Evolutionary conservation across 1,284 basidiomycete species (phyloP).

Genomic region (Ganoderma leucocontextum): DNA sequence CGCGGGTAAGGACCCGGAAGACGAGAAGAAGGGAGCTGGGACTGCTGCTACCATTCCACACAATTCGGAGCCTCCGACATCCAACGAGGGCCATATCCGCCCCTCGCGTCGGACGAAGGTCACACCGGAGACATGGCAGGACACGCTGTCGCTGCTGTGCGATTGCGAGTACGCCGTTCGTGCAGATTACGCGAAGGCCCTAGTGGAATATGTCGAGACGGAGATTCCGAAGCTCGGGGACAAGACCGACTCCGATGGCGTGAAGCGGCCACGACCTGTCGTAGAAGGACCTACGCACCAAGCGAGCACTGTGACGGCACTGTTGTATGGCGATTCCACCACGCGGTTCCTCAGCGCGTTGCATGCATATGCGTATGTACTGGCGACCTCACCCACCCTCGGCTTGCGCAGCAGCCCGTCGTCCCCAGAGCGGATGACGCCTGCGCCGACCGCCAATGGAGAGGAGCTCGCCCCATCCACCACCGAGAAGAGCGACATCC

Average conservation of each 20-base stretch:
- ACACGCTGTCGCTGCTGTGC: slow-evolving; percentile 85
- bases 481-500: slow-evolving; percentile 36
- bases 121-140: slow-evolving; percentile 87
- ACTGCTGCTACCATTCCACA: slow-evolving; percentile 32
- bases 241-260: slow-evolving; percentile 51
- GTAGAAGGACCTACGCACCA: slow-evolving; percentile 57
- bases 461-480: slow-evolving; percentile 21
- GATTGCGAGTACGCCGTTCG: slow-evolving; percentile 80
- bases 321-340: slow-evolving; percentile 70
- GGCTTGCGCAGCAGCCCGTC: slow-evolving; percentile 52
- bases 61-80: slow-evolving; percentile 23
- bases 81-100: slow-evolving; percentile 35
- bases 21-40: slow-evolving; percentile 33
- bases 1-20: slow-evolving; percentile 42
- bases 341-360: slow-evolving; percentile 80
- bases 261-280: slow-evolving; percentile 52
- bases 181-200: slow-evolving; percentile 75
- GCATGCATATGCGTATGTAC: slow-evolving; percentile 80
- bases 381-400: slow-evolving; percentile 75
- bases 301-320: slow-evolving; percentile 52
- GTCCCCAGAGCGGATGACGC: slow-evolving; percentile 42
- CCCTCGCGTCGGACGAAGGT: slow-evolving; percentile 75
- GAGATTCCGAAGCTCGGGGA: slow-evolving; percentile 77
- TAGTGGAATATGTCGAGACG: slow-evolving; percentile 76
- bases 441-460: slow-evolving; percentile 16